Evolutionary conservation across 2,329 filamentous ascomycete genomes (phyloP).

Genomic region (Claviceps humidiphila): DNA sequence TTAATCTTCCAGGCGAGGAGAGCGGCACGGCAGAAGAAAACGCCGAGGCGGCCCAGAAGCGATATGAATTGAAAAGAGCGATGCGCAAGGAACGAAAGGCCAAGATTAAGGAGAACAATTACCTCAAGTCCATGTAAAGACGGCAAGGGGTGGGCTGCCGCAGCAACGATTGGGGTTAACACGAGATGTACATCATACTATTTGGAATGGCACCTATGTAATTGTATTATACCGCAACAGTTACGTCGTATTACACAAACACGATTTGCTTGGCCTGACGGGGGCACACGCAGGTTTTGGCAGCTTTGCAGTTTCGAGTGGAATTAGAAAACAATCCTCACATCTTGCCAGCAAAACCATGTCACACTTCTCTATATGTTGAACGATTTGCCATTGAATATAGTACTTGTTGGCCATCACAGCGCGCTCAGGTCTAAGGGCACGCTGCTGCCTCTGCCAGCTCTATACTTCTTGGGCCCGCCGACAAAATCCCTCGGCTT

Average conservation of each 20-base stretch:
- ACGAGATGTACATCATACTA: slow-evolving; percentile 7
- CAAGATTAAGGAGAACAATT: slow-evolving; percentile 75
- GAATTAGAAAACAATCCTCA: too few relatives aligned
- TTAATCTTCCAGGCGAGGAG: slow-evolving; percentile 51
- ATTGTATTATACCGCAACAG: slow-evolving; percentile 14
- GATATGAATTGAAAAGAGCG: slow-evolving; percentile 52
- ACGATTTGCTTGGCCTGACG: too few relatives aligned
- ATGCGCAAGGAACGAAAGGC: slow-evolving; percentile 64
- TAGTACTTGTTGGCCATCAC: not conserved
- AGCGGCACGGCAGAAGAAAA: slow-evolving; percentile 30
- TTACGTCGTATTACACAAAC: too few relatives aligned
- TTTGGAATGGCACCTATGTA: slow-evolving; percentile 7
- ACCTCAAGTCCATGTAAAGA: slow-evolving; percentile 62
- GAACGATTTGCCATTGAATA: not conserved
- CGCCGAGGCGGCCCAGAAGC: slow-evolving; percentile 32
- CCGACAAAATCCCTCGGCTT: slow-evolving; percentile 72
- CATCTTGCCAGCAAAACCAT: not conserved
- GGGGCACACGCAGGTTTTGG: not conserved
- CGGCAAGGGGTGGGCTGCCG: not conserved
- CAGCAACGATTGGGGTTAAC: not conserved
- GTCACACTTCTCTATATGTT: not conserved
- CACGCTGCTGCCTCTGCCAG: slow-evolving; percentile 86
- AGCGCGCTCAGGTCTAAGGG: slow-evolving; percentile 62
- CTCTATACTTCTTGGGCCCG: slow-evolving; percentile 68
- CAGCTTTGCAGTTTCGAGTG: not conserved